A percentile compares a stretch with the other conserved stretches of the same genome.
Evolutionary conservation across 768 basidiomycete genomes (phyloP).

Genomic region (Sporobolomyces phaffii): DNA sequence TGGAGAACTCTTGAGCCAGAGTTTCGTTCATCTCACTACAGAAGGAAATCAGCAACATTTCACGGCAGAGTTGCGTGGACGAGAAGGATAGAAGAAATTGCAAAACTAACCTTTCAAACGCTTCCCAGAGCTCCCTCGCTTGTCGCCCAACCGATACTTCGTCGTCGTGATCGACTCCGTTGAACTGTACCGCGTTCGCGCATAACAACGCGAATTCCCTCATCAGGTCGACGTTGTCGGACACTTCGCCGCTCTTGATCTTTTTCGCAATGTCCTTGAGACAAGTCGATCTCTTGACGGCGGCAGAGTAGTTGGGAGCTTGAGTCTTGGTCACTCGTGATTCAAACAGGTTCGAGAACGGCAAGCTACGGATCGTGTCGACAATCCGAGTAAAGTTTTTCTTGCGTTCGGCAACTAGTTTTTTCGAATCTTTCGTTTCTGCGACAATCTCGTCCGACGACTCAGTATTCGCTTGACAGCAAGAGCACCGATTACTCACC

Average conservation of each 20-base stretch:
- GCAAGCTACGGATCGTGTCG: constrained; percentile 16
- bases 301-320: constrained; percentile 27
- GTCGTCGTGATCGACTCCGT: constrained; percentile 30
- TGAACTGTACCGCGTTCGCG: constrained; percentile 38
- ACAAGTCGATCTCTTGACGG: constrained; percentile 21
- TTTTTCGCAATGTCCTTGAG: constrained; percentile 15
- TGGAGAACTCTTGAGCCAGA: no score
- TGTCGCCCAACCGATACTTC: constrained; percentile 17
- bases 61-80: not conserved
- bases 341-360: constrained; percentile 27
- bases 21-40: not conserved
- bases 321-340: not conserved
- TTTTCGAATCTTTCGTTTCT: constrained; percentile 11
- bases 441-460: no score
- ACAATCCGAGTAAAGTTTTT: constrained; percentile 16
- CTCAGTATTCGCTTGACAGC: no score
- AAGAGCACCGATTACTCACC: no score
- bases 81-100: no score
- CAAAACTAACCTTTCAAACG: constrained; percentile 36
- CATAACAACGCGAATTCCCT: constrained; percentile 30
- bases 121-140: constrained; percentile 20
- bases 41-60: not conserved
- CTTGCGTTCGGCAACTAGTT: constrained; percentile 1
- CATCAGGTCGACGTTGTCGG: constrained; percentile 15
- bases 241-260: constrained; percentile 25